Base-by-base conservation (phyloP, 129 eudicot genomes). In the Saposhnikovia divaricata region DNA sequence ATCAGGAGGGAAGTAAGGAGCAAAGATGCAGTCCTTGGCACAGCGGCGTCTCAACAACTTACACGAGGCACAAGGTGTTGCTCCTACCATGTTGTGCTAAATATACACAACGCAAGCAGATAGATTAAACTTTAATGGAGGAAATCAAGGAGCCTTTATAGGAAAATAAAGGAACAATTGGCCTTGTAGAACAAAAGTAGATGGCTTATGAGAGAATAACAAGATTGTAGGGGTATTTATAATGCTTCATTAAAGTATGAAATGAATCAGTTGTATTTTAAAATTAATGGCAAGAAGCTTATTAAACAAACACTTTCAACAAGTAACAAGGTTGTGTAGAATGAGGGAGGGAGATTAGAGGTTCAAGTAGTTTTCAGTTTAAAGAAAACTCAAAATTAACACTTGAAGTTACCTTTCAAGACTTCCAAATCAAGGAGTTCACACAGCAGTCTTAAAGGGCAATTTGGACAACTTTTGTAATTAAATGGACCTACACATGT, bases 1-100 rank as follows among this genome's bases (percentile, higher is more conserved):
- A 80, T 91, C 96, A 23, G 98, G 93, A 81, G 97, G 98, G 77
- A 94, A 94, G 72, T 94, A 91, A 81, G 98, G 97, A 50, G 98
- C 96, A 72, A 94, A 94, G 31, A 91, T 71, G 89, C 98, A 94
- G 80, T 94, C 98, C 78, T 90, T 91, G 4, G 97, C 93, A 55
- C 98, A 94, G 2, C 98, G 90, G 16, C 98, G 92, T 75, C 98
- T 83, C 71, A 94, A 78, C 81, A 94, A 65, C 78, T 94, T 94
- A 93, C 98, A 94, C 15, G 98, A 94, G 79, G 98, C 98, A 82
- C 98, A 94, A 5, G 98, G 98, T 18, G 98, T 85, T 82, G 84
- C 89, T 84, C 97, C 98, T 28, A 87, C 96, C 96, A 87, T 88
- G 69, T 83, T 69, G 18, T 65, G 31, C 51, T 28, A 34, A 1